Evolutionary conservation across 441 rosid genomes (phyloP).

Genomic region (Syzygium malaccense): DNA sequence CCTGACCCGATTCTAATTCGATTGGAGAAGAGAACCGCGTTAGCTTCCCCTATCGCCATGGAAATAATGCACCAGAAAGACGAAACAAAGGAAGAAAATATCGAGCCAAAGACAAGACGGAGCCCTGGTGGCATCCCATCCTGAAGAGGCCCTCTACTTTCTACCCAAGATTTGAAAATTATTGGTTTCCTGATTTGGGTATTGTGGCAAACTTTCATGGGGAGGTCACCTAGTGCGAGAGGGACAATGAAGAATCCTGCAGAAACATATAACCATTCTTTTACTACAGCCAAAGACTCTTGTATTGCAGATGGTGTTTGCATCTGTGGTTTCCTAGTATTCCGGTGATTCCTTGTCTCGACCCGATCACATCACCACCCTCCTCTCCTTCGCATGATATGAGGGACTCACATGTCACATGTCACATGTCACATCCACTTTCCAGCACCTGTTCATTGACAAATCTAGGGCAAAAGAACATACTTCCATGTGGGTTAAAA

Average conservation of each 20-base stretch:
- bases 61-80: not conserved
- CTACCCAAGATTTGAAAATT: not conserved
- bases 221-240: not conserved
- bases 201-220: not conserved
- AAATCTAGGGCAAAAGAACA: not conserved
- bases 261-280: not conserved
- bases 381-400: not conserved
- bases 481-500: not conserved
- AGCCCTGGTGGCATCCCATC: not conserved
- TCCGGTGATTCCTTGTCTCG: not conserved
- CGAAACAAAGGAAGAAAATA: not conserved
- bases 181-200: slow-evolving; percentile 31
- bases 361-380: not conserved
- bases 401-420: not conserved
- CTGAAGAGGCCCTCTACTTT: not conserved
- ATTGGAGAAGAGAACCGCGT: not conserved
- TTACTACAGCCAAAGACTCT: not conserved
- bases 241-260: not conserved
- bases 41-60: not conserved
- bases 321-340: not conserved
- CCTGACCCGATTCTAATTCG: not conserved
- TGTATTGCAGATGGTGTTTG: not conserved
- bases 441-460: not conserved
- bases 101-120: not conserved
- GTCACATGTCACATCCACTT: not conserved